Evolutionary conservation across 345 rosid species (phyloP), one percentile per base, ranked within the genome.

Genomic region (Aquilaria yunnanensis): DNA sequence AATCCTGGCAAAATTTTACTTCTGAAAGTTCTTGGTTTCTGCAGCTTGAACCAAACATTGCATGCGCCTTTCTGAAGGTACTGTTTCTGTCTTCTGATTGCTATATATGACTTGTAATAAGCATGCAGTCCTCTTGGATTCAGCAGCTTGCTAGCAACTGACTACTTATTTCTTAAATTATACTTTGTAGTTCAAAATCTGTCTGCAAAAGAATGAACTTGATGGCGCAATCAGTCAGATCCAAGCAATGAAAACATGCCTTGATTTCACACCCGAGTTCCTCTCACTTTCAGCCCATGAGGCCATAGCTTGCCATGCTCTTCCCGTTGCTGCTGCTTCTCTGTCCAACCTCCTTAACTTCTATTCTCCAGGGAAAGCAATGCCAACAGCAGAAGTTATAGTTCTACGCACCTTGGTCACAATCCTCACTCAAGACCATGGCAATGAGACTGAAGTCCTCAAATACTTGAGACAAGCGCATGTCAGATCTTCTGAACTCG

Each of bases 11-110:
- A 13, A 37, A 59, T 64, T 14, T 65, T 32, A 54, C 51, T 53
- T 57, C 63, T 46, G 10, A 53, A 53, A 55, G 56, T 13, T 72
- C 70, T 11, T 41, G 30, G 30, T 72, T 75, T 68, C 67, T 85
- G 82, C 90, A 94, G 99, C 92, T 94, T 51, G 97, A 88, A 60
- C 93, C 97, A 67, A 94, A 83, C 65, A 74, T 77, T 53, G 79
- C 75, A n/a, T 74, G 88, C 70, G 79, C 96, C 77, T 94, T 94
- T 69, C 99, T 90, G 50, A 90, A 94, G 99, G 99, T 90, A 67
- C 74, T 43, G 57, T 58, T 72, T 56, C 60, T 70, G 64, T 54
- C 57, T 64, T 64, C 1, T 47, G 63, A 56, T 46, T 29, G 43
- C 45, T 23, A 10, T 47, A 48, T 9, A 57, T 9, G 11, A 32